Conservation (phyloP, 2,329 filamentous ascomycete genomes). For the Curvularia verruculosa region DNA sequence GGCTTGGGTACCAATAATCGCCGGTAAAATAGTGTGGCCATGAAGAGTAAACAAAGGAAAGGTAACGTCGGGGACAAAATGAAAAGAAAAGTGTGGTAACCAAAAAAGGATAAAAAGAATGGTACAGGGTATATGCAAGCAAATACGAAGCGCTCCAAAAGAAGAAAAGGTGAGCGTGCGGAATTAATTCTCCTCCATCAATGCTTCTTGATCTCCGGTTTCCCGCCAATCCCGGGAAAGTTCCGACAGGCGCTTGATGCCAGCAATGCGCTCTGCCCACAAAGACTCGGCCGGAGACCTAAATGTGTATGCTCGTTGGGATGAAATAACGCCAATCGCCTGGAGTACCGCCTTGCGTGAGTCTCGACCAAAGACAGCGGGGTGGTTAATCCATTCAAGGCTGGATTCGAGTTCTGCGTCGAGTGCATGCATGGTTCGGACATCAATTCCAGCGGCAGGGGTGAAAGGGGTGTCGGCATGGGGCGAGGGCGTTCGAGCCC, state of each 20-base stretch:
- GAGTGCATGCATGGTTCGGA: constrained; percentile 79
- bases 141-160: constrained; percentile 16
- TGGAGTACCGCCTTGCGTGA: constrained; percentile 95
- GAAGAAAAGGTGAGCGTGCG: constrained; percentile 14
- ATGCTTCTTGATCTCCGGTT: constrained; percentile 72
- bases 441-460: constrained; percentile 78
- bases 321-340: constrained; percentile 94
- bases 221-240: constrained; percentile 92
- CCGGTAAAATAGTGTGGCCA: constrained; percentile 21
- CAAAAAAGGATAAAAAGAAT: constrained; percentile 27
- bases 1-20: constrained; percentile 18
- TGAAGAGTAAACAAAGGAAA: constrained; percentile 18
- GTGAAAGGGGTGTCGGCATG: constrained; percentile 57
- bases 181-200: constrained; percentile 58
- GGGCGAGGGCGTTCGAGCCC: constrained; percentile 48
- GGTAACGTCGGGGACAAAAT: constrained; percentile 14
- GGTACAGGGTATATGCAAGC: constrained; percentile 28
- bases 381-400: constrained; percentile 97
- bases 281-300: constrained; percentile 86
- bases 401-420: constrained; percentile 89
- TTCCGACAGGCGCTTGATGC: constrained; percentile 81
- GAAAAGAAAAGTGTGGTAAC: constrained; percentile 19
- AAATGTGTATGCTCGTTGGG: constrained; percentile 92
- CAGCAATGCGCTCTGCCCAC: constrained; percentile 82
- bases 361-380: constrained; percentile 91